Base-by-base conservation (phyloP, 192 early-diverging fungal genomes). In the Podila clonocystis region DNA sequence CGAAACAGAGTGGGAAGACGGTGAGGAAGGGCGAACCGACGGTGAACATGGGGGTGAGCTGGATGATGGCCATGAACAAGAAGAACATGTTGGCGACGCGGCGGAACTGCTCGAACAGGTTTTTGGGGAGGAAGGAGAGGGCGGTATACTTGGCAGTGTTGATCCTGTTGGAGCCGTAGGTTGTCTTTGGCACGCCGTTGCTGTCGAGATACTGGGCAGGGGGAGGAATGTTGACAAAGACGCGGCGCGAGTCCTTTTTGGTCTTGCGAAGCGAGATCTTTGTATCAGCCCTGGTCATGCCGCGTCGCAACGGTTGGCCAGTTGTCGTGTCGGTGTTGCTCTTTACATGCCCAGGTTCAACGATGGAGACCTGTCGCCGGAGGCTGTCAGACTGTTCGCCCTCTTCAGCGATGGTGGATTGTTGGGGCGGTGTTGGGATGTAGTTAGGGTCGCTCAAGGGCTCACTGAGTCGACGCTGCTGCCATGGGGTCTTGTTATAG, bases 81-180 rank as follows among this genome's bases (percentile, higher is more conserved):
- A 99, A 99, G 80, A 95, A 99, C 29, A 97, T 85, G 72, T 93
- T 92, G 87, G 91, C 91, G 19, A 87, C 88, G n/a, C 89, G 88
- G 58, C 92, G 86, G 74, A 99, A 97, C 82, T 99, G 97, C 63
- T 95, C 94, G 84, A 93, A 96, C 59, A 99, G 70, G 74, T 96
- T 99, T 74, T 94, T 94, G 17, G 96, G 95, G 20, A 99, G 55
- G 84, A 99, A 99, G 26, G 89, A 90, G 28, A 94, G 29, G 15
- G 90, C 38, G n/a, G 91, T 95, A 84, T 99, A 99, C 74, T 97
- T 96, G n/a, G 94, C 91, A 1, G 97, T 97, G n/a, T 86, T 85
- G 67, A 98, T 94, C 28, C 84, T 84, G 85, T 99, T 99, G 34
- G 93, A 84, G 4, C 84, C 76, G 73, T 93, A 97, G 33, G 59